These are phyloP conservation scores for Dorcoceras hygrometricum DNA, from an alignment of 257 asterid genomes.

Conservation along the genomic window DNA sequence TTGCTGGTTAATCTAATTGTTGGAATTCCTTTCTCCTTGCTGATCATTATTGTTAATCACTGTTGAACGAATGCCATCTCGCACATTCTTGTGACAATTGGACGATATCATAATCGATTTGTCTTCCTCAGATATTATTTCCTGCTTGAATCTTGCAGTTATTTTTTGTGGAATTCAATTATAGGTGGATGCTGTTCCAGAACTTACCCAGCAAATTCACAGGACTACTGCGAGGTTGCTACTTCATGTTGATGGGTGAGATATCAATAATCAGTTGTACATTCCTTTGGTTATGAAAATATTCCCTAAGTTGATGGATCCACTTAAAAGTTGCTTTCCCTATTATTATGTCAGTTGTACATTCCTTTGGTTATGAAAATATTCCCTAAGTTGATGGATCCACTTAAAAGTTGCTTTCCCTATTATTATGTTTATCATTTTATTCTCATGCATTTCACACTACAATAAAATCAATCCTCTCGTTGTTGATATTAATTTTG, in stretches of 20 bases:
- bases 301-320: constrained; percentile 15
- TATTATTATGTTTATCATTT: constrained; percentile 6
- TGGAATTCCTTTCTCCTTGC: constrained; percentile 7
- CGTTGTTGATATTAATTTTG: constrained; percentile 9
- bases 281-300: constrained; percentile 7
- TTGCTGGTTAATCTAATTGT: constrained; percentile 15
- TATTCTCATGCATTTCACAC: background rate
- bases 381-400: constrained; percentile 17
- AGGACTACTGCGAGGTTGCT: constrained; percentile 84
- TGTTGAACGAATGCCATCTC: constrained; percentile 7
- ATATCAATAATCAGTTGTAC: constrained; percentile 10
- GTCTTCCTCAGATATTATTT: background rate
- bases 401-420: constrained; percentile 2
- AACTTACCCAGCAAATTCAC: constrained; percentile 76
- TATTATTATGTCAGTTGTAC: too few relatives aligned
- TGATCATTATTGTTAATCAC: constrained; percentile 9
- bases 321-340: background rate
- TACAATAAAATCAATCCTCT: constrained; percentile 6
- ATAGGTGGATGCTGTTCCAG: constrained; percentile 97
- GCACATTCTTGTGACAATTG: constrained; percentile 16
- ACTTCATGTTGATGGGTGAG: constrained; percentile 92
- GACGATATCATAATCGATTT: background rate
- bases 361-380: too few relatives aligned
- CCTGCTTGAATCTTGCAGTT: constrained; percentile 13
- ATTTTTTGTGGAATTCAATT: constrained; percentile 30